Conservation (phyloP, 805 yeast species). For the Wickerhamiella brachini region DNA sequence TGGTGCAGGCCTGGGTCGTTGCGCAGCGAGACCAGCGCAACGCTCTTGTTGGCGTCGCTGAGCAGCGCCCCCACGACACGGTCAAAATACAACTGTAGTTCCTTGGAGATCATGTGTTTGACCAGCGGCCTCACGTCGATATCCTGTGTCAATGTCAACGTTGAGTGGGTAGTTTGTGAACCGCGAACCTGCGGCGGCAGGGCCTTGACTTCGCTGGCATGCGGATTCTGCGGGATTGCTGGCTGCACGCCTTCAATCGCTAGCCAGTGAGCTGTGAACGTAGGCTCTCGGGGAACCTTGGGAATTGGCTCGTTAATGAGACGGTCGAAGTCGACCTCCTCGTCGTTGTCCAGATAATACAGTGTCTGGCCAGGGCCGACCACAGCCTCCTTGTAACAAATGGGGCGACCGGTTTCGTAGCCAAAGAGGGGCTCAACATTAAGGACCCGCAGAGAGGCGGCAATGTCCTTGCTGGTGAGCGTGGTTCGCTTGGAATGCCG, state of each 20-base stretch:
- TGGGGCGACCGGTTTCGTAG: conserved; percentile 37
- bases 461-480: conserved; percentile 67
- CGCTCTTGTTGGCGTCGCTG: conserved; percentile 30
- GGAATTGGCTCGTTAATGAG: conserved; percentile 89
- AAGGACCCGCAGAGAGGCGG: conserved; percentile 65
- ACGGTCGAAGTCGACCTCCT: conserved; percentile 86
- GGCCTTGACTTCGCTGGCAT: conserved; percentile 54
- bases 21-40: conserved; percentile 73
- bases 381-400: conserved; percentile 73
- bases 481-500: conserved; percentile 80
- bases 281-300: conserved; percentile 80
- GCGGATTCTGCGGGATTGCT: conserved; percentile 91
- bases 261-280: conserved; percentile 87
- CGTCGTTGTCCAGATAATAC: conserved; percentile 80
- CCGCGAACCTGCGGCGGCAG: conserved; percentile 74
- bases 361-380: conserved; percentile 87
- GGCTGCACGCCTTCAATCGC: conserved; percentile 99
- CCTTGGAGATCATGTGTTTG: conserved; percentile 88
- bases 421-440: conserved; percentile 69
- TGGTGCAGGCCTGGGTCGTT: conserved; percentile 96
- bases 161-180: conserved; percentile 55
- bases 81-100: conserved; percentile 85
- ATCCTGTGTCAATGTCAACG: conserved; percentile 33
- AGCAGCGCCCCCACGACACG: conserved; percentile 70
- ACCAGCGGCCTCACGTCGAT: conserved; percentile 76